These are phyloP conservation scores for Periglandula ipomoeae DNA, from an alignment of 2,329 filamentous ascomycete species.

Conservation along the genomic window DNA sequence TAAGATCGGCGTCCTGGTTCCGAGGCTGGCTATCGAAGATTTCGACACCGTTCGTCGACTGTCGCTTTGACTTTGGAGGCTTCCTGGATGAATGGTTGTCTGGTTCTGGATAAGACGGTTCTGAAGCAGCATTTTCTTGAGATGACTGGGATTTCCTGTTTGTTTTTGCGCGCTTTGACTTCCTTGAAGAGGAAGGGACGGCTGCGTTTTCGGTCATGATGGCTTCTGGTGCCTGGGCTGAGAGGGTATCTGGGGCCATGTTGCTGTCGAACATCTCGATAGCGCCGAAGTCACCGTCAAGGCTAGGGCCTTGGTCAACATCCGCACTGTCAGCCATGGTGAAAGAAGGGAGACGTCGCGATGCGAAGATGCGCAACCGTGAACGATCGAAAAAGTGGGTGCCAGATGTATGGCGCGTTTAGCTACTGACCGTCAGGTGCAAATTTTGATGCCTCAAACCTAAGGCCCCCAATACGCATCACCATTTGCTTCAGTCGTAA, in stretches of 20 bases:
- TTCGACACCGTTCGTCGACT: constrained; percentile 5
- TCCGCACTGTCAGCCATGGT: constrained; percentile 17
- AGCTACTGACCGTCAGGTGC: too few species aligned
- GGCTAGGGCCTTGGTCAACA: constrained; percentile 12
- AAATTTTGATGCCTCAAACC: too few species aligned
- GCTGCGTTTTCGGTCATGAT: constrained; percentile 18
- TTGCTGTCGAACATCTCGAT: constrained; percentile 32
- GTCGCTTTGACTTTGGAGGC: constrained; percentile 19
- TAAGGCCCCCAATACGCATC: too few species aligned
- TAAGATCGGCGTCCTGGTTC: background rate
- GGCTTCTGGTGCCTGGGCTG: constrained; percentile 23
- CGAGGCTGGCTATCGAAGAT: constrained; percentile 6
- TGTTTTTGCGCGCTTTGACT: constrained; percentile 23
- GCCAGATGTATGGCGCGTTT: too few species aligned
- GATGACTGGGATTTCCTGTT: constrained; percentile 12
- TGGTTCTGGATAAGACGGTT: constrained; percentile 10
- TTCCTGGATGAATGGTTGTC: constrained; percentile 12
- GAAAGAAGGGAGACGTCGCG: constrained; percentile 6
- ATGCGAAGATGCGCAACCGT: too few species aligned
- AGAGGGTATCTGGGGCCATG: constrained; percentile 20
- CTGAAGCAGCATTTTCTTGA: constrained; percentile 7
- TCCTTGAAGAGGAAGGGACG: constrained; percentile 13
- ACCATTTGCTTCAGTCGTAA: too few species aligned
- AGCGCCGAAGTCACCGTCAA: constrained; percentile 24
- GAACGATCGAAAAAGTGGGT: too few species aligned